Conservation (phyloP, 2,329 filamentous ascomycete genomes). For the Nigrospora sphaerica region DNA sequence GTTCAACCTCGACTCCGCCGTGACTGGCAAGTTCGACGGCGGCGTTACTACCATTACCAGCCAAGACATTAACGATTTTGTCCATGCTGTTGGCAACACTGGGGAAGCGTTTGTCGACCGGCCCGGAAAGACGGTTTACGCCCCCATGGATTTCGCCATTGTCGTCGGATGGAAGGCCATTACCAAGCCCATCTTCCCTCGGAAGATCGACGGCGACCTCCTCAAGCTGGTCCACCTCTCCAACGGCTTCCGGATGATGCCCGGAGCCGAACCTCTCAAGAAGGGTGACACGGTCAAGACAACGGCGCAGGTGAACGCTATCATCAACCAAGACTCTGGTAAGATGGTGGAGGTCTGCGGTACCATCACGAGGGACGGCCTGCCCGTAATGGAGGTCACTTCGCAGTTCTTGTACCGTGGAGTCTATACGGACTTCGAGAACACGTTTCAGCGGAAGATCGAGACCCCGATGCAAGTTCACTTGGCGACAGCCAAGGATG, state of each 20-base stretch:
- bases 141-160: constrained; percentile 98
- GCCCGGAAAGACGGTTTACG: constrained; percentile 86
- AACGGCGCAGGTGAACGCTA: constrained; percentile 91
- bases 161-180: constrained; percentile 99
- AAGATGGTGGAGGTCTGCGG: constrained; percentile 99
- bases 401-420: constrained; percentile 98
- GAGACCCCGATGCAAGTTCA: constrained; percentile 94
- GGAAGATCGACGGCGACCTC: constrained; percentile 90
- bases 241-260: constrained; percentile 97
- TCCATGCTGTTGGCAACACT: constrained; percentile 97
- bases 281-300: constrained; percentile 91
- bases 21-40: constrained; percentile 85
- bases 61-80: constrained; percentile 95
- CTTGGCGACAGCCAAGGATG: constrained; percentile 79
- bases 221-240: constrained; percentile 95
- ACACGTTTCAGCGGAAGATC: constrained; percentile 96
- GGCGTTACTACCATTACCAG: constrained; percentile 80
- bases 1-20: constrained; percentile 75
- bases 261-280: constrained; percentile 88
- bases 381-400: constrained; percentile 95
- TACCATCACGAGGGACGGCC: constrained; percentile 77
- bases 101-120: constrained; percentile 96
- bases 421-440: constrained; percentile 86
- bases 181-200: constrained; percentile 97
- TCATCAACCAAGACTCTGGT: constrained; percentile 95